Percentiles rank a stretch among this genome's conserved stretches.
These are phyloP conservation scores for Pestalotiopsis sp. DNA, from an alignment of 2,329 filamentous ascomycete species.

Conservation along the genomic window DNA sequence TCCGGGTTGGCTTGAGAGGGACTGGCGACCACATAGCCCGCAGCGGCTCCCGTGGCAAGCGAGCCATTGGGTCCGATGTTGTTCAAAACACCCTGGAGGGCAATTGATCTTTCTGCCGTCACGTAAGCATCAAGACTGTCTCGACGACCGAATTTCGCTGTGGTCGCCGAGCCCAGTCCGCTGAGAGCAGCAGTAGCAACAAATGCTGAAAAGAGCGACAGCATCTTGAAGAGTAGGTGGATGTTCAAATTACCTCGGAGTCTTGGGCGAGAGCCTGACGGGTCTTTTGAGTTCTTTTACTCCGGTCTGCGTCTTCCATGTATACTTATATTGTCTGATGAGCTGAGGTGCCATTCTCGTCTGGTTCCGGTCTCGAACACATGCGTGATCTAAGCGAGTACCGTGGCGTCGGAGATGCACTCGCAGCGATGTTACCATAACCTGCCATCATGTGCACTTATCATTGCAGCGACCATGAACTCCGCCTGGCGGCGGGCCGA, in stretches of 20 bases:
- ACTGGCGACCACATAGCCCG: conserved; percentile 57
- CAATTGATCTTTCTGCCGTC: conserved; percentile 44
- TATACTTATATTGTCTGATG: neutral
- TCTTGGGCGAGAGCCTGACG: neutral
- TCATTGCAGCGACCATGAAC: neutral
- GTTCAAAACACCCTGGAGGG: conserved; percentile 53
- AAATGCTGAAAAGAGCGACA: neutral
- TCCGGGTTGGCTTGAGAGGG: conserved; percentile 55
- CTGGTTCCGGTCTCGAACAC: neutral
- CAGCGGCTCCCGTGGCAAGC: conserved; percentile 46
- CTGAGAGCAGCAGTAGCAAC: conserved; percentile 17
- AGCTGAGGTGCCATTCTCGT: neutral
- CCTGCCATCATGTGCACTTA: conserved; percentile 7
- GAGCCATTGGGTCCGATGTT: conserved; percentile 58
- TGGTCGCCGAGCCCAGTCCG: conserved; percentile 15
- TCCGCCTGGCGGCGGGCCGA: conserved; percentile 9
- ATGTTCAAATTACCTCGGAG: neutral
- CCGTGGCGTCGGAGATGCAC: conserved; percentile 2
- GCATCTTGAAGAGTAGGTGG: neutral
- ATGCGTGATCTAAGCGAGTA: neutral
- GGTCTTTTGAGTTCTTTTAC: neutral
- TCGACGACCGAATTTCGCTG: conserved; percentile 13
- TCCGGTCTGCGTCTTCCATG: neutral
- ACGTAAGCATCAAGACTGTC: conserved; percentile 35
- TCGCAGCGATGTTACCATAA: neutral